phyloP scores from a whole-genome alignment of 2,329 filamentous ascomycete species.

The Salinomyces thailandicus region DNA sequence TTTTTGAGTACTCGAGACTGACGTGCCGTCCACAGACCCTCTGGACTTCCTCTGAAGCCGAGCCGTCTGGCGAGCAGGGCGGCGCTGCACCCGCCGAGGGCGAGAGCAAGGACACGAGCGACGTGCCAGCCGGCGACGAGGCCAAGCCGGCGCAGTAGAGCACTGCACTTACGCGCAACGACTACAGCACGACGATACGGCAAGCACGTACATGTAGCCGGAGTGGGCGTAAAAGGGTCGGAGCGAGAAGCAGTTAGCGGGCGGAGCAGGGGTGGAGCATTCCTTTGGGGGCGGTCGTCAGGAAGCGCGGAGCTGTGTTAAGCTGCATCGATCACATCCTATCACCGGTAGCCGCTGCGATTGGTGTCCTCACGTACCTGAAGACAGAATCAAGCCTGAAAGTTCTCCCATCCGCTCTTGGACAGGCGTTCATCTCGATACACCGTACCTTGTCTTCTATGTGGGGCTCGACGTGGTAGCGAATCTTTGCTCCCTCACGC shows the following conservation, averaged over 20 bases:
- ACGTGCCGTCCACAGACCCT: constrained; percentile 57
- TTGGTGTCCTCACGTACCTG: constrained; percentile 3
- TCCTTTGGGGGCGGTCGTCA: constrained; percentile 6
- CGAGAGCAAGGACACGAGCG: constrained; percentile 44
- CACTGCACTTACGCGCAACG: constrained; percentile 2
- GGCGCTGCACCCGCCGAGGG: constrained; percentile 25
- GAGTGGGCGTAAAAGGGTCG: neutral
- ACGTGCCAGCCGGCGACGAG: constrained; percentile 46
- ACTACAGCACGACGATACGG: constrained; percentile 6
- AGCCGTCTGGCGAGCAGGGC: constrained; percentile 52
- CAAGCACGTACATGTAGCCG: constrained; percentile 3
- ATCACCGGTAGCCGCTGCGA: constrained; percentile 1
- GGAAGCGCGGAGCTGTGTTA: constrained; percentile 2
- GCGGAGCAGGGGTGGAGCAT: constrained; percentile 6
- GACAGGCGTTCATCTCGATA: too few species aligned
- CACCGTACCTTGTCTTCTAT: too few species aligned
- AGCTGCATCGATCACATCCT: neutral
- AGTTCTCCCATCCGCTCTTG: too few species aligned
- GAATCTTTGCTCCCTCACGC: too few species aligned
- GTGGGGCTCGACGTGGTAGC: too few species aligned
- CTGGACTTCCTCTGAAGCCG: constrained; percentile 97
- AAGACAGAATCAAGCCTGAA: neutral
- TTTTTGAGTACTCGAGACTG: neutral
- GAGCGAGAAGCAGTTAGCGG: constrained; percentile 1
- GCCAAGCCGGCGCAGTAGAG: constrained; percentile 35